Evolutionary conservation across 495 filamentous ascomycete genomes (phyloP), one percentile per base, ranked within the genome.

Genomic region (Xylaria palmicola): DNA sequence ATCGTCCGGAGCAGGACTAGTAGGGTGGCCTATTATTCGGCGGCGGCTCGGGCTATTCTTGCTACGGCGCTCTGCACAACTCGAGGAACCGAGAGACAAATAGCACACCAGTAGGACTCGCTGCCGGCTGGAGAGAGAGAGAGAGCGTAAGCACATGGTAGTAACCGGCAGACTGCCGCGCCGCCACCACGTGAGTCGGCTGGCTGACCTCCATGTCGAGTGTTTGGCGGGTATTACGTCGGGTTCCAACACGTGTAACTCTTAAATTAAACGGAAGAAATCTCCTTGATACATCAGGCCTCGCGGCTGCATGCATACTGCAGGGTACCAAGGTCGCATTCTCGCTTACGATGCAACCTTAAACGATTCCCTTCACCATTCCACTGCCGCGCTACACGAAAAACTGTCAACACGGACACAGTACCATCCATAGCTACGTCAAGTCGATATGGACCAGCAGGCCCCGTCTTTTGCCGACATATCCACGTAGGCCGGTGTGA

Each of bases 291-390:
- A n/a, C n/a, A n/a, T n/a, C n/a, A n/a, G 36, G 34, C 32, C 37
- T 24, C 22, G 27, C 37, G 37, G 53, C 27, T 56, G 53, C 53
- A 56, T 44, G 53, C 51, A 43, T 39, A 4, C 34, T 34, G 53
- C 53, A 56, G 37, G 26, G 39, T 56, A 44, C 24, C 53, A 56
- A 26, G 26, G 39, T 56, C 32, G 24, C 53, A 44, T 32, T 32
- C 53, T 40, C 39, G 53, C 51, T 56, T 56, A 17, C 27, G 34
- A 29, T 44, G 26, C 53, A 53, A 53, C 53, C 39, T 55, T 27
- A 41, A 27, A 29, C 6, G 8, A 36, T 15, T 29, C 9, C 15
- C 51, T 29, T 20, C 17, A 24, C 9, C 1, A 20, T 44, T n/a
- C 39, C 27, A 22, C 39, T 32, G 53, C 53, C 53, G 39, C 53